phyloP scores from a whole-genome alignment of 2,329 filamentous ascomycete genomes.

The Penicillium sp. region DNA sequence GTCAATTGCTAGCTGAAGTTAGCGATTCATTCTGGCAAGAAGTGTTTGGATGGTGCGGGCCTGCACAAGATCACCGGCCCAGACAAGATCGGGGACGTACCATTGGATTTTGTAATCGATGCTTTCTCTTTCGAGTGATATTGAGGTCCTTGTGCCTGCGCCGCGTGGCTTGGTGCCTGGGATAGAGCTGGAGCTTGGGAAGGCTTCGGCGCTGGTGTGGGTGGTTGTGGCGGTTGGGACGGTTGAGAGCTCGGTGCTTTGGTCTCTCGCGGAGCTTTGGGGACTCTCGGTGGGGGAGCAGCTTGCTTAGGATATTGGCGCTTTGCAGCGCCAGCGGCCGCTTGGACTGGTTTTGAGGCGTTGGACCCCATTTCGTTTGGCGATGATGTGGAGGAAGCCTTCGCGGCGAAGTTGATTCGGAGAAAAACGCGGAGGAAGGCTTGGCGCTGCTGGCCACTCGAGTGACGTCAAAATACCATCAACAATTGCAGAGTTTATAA shows the following conservation, averaged over 20 bases:
- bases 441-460: conserved; percentile 22
- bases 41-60: background rate
- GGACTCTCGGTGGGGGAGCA: conserved; percentile 38
- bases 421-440: conserved; percentile 22
- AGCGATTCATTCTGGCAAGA: conserved; percentile 5
- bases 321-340: conserved; percentile 53
- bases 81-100: conserved; percentile 36
- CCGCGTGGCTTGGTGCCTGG: background rate
- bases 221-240: conserved; percentile 9
- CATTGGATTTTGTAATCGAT: conserved; percentile 38
- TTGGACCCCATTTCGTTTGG: conserved; percentile 58
- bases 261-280: conserved; percentile 36
- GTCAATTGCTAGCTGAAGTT: conserved; percentile 54
- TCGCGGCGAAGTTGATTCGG: conserved; percentile 21
- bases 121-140: conserved; percentile 42
- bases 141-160: conserved; percentile 31
- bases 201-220: conserved; percentile 6
- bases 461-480: conserved; percentile 30
- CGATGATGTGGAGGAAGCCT: conserved; percentile 14
- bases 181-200: background rate
- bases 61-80: too few relatives aligned
- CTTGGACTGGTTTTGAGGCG: conserved; percentile 59
- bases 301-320: conserved; percentile 61
- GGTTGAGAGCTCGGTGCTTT: conserved; percentile 10
- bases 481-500: background rate